Evolutionary conservation across 768 basidiomycete species (phyloP).

Genomic region (Serpula lacrymans): DNA sequence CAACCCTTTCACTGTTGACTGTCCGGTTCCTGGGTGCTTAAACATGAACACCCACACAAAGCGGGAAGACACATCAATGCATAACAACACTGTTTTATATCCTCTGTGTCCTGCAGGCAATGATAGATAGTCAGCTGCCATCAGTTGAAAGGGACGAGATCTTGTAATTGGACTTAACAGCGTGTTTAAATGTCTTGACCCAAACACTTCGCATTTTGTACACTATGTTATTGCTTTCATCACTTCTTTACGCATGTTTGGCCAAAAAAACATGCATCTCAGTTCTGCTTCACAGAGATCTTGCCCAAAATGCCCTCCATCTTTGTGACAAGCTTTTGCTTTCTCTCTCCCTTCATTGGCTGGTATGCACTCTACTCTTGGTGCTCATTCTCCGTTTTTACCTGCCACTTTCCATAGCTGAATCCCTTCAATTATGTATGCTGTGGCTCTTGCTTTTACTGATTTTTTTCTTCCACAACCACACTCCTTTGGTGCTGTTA

Average conservation of each 20-base stretch:
- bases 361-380: constrained; percentile 29
- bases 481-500: no score
- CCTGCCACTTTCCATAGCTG: constrained; percentile 28
- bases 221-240: constrained; percentile 10
- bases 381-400: constrained; percentile 26
- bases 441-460: constrained; percentile 5
- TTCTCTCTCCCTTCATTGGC: constrained; percentile 17
- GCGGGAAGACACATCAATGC: constrained; percentile 15
- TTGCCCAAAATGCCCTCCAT: constrained; percentile 15
- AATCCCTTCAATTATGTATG: constrained; percentile 13
- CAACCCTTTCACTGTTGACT: constrained; percentile 10
- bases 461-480: constrained; percentile 3
- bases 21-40: constrained; percentile 11
- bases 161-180: constrained; percentile 17
- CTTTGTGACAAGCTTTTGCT: constrained; percentile 15
- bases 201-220: constrained; percentile 18
- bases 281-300: constrained; percentile 19
- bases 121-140: constrained; percentile 19
- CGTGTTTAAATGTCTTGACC: constrained; percentile 13
- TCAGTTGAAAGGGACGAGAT: constrained; percentile 14
- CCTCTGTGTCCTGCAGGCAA: constrained; percentile 14
- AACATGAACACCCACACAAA: constrained; percentile 20
- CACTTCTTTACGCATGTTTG: not conserved
- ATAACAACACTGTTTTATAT: constrained; percentile 8
- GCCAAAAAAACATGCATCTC: no score